These are phyloP conservation scores for Globisporangium cystogenes DNA, from an alignment of 352 stramenopile genomes.

Conservation along the genomic window DNA sequence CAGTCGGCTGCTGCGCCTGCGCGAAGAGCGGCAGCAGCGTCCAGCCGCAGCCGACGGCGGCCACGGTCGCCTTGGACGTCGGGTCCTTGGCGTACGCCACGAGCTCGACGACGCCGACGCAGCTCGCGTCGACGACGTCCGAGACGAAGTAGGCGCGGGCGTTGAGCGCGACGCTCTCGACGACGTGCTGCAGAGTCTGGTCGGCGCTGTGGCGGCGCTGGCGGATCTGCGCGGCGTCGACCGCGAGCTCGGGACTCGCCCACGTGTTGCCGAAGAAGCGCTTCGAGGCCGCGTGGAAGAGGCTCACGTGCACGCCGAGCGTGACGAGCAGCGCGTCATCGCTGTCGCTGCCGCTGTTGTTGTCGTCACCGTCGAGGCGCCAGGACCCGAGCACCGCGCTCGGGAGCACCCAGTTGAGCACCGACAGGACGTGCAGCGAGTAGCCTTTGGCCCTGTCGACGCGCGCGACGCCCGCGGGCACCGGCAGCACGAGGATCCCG, in stretches of 20 bases:
- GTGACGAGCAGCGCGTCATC: constrained; percentile 53
- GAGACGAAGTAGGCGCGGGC: constrained; percentile 82
- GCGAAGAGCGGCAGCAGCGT: constrained; percentile 88
- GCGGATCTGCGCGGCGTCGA: constrained; percentile 48
- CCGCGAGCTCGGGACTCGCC: constrained; percentile 60
- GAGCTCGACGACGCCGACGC: constrained; percentile 91
- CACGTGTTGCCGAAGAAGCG: constrained; percentile 93
- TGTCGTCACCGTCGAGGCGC: constrained; percentile 5
- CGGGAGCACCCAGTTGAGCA: constrained; percentile 61
- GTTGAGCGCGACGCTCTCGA: constrained; percentile 51
- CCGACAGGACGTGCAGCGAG: constrained; percentile 58
- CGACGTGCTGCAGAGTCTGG: constrained; percentile 40
- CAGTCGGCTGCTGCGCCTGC: constrained; percentile 15
- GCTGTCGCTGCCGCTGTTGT: constrained; percentile 26
- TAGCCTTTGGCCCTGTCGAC: constrained; percentile 59
- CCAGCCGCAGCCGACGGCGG: constrained; percentile 89
- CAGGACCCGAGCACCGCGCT: constrained; percentile 30
- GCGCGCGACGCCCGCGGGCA: constrained; percentile 42
- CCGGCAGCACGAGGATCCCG: constrained; percentile 50
- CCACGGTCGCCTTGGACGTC: constrained; percentile 62
- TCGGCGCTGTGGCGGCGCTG: constrained; percentile 36
- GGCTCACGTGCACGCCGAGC: constrained; percentile 77
- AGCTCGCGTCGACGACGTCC: constrained; percentile 85
- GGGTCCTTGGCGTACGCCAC: constrained; percentile 87
- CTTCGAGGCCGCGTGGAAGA: constrained; percentile 83